phyloP scores from a whole-genome alignment of 2,329 filamentous ascomycete genomes.

The Leptographium lundbergii region DNA sequence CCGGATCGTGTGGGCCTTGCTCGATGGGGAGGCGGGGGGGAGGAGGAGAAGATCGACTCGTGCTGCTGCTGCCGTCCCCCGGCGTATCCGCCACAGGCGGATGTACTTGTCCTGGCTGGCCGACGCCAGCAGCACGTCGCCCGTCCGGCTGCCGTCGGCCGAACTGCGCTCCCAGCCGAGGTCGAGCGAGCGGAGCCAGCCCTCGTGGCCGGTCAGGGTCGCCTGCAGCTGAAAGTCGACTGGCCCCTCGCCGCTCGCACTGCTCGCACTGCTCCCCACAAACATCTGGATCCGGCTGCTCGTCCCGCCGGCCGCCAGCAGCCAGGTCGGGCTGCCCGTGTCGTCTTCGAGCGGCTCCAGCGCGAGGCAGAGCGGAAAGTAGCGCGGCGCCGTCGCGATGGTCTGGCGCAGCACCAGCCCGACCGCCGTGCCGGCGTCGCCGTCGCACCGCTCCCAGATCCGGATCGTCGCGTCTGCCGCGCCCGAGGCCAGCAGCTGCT shows the following conservation, averaged over 20 bases:
- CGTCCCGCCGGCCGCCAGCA: slow-evolving; percentile 80
- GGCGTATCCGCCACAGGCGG: slow-evolving; percentile 77
- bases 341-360: slow-evolving; percentile 57
- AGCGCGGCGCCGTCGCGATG: slow-evolving; percentile 61
- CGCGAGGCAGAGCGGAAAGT: slow-evolving; percentile 69
- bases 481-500: slow-evolving; percentile 55
- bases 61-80: slow-evolving; percentile 36
- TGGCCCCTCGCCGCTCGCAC: background rate
- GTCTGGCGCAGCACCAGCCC: slow-evolving; percentile 51
- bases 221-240: slow-evolving; percentile 57
- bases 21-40: slow-evolving; percentile 57
- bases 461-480: slow-evolving; percentile 63
- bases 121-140: slow-evolving; percentile 74
- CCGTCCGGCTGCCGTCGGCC: slow-evolving; percentile 34
- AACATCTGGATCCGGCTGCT: slow-evolving; percentile 72
- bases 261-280: slow-evolving; percentile 27
- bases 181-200: slow-evolving; percentile 80
- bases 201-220: slow-evolving; percentile 79
- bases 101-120: slow-evolving; percentile 97
- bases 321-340: slow-evolving; percentile 41
- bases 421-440: background rate
- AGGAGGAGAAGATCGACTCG: slow-evolving; percentile 45
- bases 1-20: slow-evolving; percentile 73
- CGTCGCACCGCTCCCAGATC: slow-evolving; percentile 44
- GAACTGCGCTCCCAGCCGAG: slow-evolving; percentile 51